Percentiles rank a stretch among this genome's conserved stretches.
Evolutionary conservation across 805 yeast species (phyloP).

Genomic region (Hanseniaspora guilliermondii): DNA sequence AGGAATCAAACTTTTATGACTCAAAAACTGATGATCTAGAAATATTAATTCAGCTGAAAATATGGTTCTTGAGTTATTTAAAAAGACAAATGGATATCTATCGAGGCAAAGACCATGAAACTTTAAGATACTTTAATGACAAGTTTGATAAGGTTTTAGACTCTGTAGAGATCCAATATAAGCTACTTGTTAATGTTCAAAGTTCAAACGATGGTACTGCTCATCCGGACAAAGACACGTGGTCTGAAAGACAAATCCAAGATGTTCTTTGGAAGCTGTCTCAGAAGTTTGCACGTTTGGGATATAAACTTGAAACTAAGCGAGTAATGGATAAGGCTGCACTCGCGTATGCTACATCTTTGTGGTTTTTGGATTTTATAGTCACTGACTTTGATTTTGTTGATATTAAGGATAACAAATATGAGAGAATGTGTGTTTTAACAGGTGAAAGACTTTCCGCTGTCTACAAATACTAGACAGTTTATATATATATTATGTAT

Average conservation of each 20-base stretch:
- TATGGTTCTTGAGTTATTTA: neutral
- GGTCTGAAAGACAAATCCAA: neutral
- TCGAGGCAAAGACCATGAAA: neutral
- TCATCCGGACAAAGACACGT: neutral
- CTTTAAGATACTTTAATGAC: neutral
- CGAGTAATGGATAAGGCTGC: neutral
- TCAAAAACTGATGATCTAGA: neutral
- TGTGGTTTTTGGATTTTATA: slow-evolving; percentile 10
- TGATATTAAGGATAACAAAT: neutral
- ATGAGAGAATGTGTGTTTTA: neutral
- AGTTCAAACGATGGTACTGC: neutral
- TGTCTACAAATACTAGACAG: neutral
- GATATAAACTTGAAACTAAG: neutral
- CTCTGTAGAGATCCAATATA: neutral
- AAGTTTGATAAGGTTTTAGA: neutral
- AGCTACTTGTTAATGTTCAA: neutral
- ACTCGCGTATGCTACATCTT: slow-evolving; percentile 6
- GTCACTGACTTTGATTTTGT: neutral
- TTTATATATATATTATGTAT: neutral
- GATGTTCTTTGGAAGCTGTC: neutral
- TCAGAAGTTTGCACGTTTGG: neutral
- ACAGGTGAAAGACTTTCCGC: neutral
- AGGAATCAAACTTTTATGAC: neutral
- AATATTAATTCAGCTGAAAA: neutral
- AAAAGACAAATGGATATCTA: slow-evolving; percentile 1